phyloP scores from a whole-genome alignment of 345 rosid genomes.

The Hibiscus syriacus region DNA sequence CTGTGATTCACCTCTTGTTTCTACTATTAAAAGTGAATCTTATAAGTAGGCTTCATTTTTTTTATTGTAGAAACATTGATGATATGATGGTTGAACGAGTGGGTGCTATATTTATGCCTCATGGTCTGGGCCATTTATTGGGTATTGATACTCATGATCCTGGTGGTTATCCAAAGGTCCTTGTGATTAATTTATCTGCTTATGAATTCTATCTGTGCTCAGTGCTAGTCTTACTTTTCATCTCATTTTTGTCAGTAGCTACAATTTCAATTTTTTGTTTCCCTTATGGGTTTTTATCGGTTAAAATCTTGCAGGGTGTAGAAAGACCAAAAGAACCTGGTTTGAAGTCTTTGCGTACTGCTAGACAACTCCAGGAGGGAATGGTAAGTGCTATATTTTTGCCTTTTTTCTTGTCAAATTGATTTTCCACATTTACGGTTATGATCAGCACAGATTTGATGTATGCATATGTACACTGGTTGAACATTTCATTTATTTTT shows the following conservation, averaged over 20 bases:
- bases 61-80: slow-evolving; percentile 45
- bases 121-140: slow-evolving; percentile 87
- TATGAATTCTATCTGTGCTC: not conserved
- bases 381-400: slow-evolving; percentile 46
- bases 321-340: slow-evolving; percentile 73
- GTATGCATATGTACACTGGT: not conserved
- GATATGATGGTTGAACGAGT: slow-evolving; percentile 75
- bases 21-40: slow-evolving; percentile 2
- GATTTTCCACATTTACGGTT: not conserved
- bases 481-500: not conserved
- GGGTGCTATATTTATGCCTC: slow-evolving; percentile 95
- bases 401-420: not conserved
- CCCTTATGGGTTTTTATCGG: slow-evolving; percentile 13
- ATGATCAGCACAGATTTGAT: not conserved
- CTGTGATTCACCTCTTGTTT: slow-evolving; percentile 4
- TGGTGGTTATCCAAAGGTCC: slow-evolving; percentile 76
- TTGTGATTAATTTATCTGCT: slow-evolving; percentile 3
- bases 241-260: not conserved
- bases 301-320: slow-evolving; percentile 40
- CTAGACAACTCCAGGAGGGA: slow-evolving; percentile 65
- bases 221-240: not conserved
- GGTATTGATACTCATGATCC: slow-evolving; percentile 96
- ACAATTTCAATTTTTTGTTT: not conserved
- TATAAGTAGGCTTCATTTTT: not conserved
- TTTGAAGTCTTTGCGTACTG: slow-evolving; percentile 66